Conservation (phyloP, 345 rosid species). For the Citrus trifoliata region DNA sequence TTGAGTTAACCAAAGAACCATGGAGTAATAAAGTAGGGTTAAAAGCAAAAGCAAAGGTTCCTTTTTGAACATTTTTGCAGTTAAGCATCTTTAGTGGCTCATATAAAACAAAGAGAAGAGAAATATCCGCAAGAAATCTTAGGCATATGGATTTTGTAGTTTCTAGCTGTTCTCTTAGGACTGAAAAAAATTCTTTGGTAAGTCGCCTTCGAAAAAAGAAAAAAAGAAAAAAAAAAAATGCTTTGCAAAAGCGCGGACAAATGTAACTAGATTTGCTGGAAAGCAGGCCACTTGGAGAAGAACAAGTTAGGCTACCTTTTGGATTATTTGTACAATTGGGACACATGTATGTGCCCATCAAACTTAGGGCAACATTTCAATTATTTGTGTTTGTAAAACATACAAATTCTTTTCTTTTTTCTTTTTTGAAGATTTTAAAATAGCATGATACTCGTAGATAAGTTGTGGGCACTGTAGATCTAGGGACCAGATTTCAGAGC, state of each 20-base stretch:
- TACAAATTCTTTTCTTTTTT: not conserved
- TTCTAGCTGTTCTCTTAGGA: not conserved
- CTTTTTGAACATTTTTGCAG: not conserved
- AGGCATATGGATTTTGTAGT: not conserved
- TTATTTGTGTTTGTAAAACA: not conserved
- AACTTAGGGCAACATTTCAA: slow-evolving; percentile 16
- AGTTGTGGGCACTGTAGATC: not conserved
- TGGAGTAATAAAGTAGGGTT: not conserved
- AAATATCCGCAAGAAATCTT: not conserved
- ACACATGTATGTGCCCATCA: not conserved
- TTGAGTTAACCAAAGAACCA: not conserved
- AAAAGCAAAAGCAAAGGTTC: not conserved
- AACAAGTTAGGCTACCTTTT: not conserved
- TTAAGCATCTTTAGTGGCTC: slow-evolving; percentile 21
- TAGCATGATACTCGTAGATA: not conserved
- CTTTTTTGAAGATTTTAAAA: not conserved
- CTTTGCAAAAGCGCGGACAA: slow-evolving; percentile 4
- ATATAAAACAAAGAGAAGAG: slow-evolving; percentile 18
- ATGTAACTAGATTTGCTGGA: slow-evolving; percentile 14
- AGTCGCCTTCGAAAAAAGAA: not conserved
- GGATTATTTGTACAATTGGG: not conserved
- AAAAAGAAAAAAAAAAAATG: not conserved
- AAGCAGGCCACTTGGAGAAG: slow-evolving; percentile 13
- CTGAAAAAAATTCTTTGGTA: not conserved
- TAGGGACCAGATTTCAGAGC: slow-evolving; percentile 16